Evolutionary conservation across 2,329 filamentous ascomycete genomes (phyloP), one percentile per base, ranked within the genome.

Genomic region (Aspergillus ruber): DNA sequence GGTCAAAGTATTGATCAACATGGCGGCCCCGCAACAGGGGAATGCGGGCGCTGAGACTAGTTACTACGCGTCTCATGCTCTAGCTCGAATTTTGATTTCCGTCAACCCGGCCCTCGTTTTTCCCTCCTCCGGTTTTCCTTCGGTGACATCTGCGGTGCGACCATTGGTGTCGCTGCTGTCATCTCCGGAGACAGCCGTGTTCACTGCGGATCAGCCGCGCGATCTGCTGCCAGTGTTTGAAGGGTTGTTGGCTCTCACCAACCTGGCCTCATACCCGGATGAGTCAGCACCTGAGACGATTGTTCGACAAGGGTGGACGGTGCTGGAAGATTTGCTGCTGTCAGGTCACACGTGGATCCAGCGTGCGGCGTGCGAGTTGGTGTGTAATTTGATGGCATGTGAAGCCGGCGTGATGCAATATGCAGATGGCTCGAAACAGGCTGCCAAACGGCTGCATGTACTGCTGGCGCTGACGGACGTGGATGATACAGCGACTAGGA

Each of bases 191-290:
- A 72, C 74, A 1, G 73, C 77, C 2, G 80, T 84, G 41, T 53
- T 65, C 33, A 65, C 70, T 6, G 69, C 62, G 20, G 70, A 73
- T 48, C 74, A 76, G 45, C 80, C 81, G 1, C 81, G 85, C 44
- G 87, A 95, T 65, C 80, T 97, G 12, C 78, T 98, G 0, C 90
- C 93, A 0, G 84, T 86, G 0, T 98, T 97, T 57, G 93, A 98
- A 68, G 79, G 86, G 0, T 78, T 98, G 7, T 85, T 97, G 66
- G 91, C 93, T 0, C 79, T 98, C 32, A 97, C 93, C 0, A 98
- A 98, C 58, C 80, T 98, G 6, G 93, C 91, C 0, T 94, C 88
- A 0, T 63, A 68, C 42, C 64, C 73, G 15, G 66, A 74, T 51
- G 59, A 60, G 45, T 59, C 65, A 23, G 63, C 70, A 12, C 80